Conservation (phyloP, 2,329 filamentous ascomycete species). For the Fusarium xyrophilum region DNA sequence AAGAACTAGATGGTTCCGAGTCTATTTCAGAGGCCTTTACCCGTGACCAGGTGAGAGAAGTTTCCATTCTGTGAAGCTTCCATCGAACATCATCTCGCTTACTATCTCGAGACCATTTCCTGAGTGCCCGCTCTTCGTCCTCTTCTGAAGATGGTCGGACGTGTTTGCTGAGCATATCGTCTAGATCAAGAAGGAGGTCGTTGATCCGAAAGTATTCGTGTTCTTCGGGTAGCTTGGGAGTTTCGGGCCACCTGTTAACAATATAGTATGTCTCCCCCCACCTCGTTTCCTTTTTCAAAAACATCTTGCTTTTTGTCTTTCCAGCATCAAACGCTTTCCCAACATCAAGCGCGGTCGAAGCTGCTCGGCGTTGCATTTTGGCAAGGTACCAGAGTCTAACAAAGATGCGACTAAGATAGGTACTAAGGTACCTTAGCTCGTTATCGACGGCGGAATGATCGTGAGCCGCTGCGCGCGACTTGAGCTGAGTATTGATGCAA, state of each 20-base stretch:
- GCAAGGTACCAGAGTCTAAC: background rate
- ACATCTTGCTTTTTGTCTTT: slow-evolving; percentile 32
- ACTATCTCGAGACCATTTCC: slow-evolving; percentile 42
- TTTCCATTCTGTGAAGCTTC: slow-evolving; percentile 44
- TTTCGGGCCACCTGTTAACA: slow-evolving; percentile 26
- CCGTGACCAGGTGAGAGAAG: slow-evolving; percentile 40
- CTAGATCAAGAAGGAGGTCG: slow-evolving; percentile 58
- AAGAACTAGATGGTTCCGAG: slow-evolving; percentile 41
- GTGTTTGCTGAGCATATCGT: slow-evolving; percentile 53
- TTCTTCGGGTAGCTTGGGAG: slow-evolving; percentile 16
- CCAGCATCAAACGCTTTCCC: background rate
- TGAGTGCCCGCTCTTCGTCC: slow-evolving; percentile 46
- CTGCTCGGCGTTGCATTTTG: slow-evolving; percentile 31
- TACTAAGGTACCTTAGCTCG: background rate
- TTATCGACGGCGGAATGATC: background rate
- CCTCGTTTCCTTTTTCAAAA: slow-evolving; percentile 34
- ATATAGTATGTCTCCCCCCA: slow-evolving; percentile 40
- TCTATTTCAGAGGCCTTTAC: slow-evolving; percentile 37
- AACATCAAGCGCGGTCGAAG: background rate
- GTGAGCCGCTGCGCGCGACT: background rate
- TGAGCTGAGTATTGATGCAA: background rate
- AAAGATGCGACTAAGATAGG: background rate
- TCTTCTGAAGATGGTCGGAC: slow-evolving; percentile 52
- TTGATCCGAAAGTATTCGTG: slow-evolving; percentile 51
- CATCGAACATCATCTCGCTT: slow-evolving; percentile 34